These are phyloP conservation scores for Wickerhamomyces queroliae DNA, from an alignment of 805 yeast genomes.

Conservation along the genomic window DNA sequence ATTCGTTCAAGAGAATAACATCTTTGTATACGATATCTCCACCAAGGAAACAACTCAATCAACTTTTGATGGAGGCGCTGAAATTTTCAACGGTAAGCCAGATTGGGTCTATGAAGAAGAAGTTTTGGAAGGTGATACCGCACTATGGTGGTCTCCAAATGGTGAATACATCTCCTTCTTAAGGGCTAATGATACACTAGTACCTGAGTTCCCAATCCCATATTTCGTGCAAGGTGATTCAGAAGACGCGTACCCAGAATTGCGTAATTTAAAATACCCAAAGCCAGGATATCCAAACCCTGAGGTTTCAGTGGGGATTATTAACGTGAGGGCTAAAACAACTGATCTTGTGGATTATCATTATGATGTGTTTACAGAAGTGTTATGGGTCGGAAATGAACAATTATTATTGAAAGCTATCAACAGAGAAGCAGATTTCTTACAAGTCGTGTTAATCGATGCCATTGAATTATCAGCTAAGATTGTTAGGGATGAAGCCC, in stretches of 20 bases:
- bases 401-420: conserved; percentile 50
- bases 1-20: conserved; percentile 62
- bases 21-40: conserved; percentile 45
- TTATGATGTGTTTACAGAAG: conserved; percentile 51
- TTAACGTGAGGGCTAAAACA: conserved; percentile 27
- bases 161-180: conserved; percentile 62
- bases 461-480: conserved; percentile 29
- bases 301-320: conserved; percentile 43
- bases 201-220: conserved; percentile 68
- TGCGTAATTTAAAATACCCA: conserved; percentile 66
- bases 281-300: conserved; percentile 83
- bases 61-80: conserved; percentile 65
- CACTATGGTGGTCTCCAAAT: conserved; percentile 84
- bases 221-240: conserved; percentile 56
- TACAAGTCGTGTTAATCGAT: conserved; percentile 52
- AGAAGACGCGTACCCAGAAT: conserved; percentile 53
- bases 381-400: conserved; percentile 59
- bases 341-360: conserved; percentile 37
- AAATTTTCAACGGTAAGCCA: conserved; percentile 80
- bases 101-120: conserved; percentile 97
- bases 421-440: conserved; percentile 60
- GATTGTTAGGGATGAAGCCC: conserved; percentile 41
- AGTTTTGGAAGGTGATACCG: conserved; percentile 62
- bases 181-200: conserved; percentile 67
- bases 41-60: conserved; percentile 29